Conservation (phyloP, 768 basidiomycete species). For the Saitozyma podzolica region DNA sequence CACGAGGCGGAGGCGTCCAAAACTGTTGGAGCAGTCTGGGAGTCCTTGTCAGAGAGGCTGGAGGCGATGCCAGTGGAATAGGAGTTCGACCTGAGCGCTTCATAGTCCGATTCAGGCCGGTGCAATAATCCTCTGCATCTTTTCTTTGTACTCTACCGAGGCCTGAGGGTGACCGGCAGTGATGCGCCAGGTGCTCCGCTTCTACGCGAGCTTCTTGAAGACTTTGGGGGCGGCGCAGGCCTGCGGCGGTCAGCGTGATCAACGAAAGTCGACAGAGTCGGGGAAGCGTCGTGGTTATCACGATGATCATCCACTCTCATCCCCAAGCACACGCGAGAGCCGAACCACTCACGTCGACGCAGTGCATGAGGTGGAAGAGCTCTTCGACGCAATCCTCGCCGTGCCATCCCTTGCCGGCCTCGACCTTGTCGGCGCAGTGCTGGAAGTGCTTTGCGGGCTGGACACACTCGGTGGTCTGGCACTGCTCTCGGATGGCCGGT, state of each 20-base stretch:
- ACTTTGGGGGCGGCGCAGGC: slow-evolving; percentile 73
- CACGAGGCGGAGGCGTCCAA: slow-evolving; percentile 73
- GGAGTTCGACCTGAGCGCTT: slow-evolving; percentile 16
- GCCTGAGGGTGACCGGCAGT: too few relatives aligned
- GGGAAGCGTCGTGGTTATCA: not conserved
- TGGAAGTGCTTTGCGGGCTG: slow-evolving; percentile 76
- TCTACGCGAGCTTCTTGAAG: slow-evolving; percentile 67
- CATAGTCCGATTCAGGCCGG: too few relatives aligned
- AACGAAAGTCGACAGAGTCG: not conserved
- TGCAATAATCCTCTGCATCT: too few relatives aligned
- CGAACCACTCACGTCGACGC: slow-evolving; percentile 68
- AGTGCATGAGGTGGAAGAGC: slow-evolving; percentile 79
- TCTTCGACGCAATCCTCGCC: slow-evolving; percentile 78
- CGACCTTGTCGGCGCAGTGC: slow-evolving; percentile 85
- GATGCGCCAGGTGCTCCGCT: not conserved
- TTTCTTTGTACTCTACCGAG: too few relatives aligned
- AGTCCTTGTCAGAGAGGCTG: slow-evolving; percentile 66
- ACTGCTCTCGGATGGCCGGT: slow-evolving; percentile 73
- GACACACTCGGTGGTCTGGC: slow-evolving; percentile 69
- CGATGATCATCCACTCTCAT: not conserved
- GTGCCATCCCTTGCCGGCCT: slow-evolving; percentile 77
- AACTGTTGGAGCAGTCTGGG: slow-evolving; percentile 70
- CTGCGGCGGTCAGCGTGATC: slow-evolving; percentile 35
- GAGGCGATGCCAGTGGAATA: slow-evolving; percentile 85
- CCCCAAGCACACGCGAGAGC: too few relatives aligned